These are phyloP conservation scores for Candida albicans DNA, from an alignment of 1,139 yeast genomes.

Conservation along the genomic window DNA sequence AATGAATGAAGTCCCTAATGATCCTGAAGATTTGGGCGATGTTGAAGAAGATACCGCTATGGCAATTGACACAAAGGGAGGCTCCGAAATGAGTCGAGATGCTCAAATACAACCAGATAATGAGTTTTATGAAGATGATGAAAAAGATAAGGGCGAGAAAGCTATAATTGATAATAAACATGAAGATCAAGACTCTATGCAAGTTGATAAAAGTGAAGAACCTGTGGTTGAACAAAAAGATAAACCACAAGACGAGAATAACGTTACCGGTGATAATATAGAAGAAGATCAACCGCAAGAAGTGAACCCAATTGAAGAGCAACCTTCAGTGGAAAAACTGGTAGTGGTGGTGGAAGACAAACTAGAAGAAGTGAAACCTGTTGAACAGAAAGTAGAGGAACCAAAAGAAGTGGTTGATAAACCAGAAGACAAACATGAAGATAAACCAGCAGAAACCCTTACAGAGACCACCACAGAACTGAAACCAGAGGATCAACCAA, in stretches of 20 bases:
- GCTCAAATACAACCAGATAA: conserved; percentile 62
- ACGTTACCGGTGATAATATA: background rate
- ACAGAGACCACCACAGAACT: no score
- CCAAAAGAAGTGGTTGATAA: conserved; percentile 6
- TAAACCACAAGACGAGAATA: conserved; percentile 39
- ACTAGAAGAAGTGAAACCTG: background rate
- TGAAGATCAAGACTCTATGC: no score
- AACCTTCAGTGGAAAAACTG: background rate
- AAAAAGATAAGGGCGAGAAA: conserved; percentile 47
- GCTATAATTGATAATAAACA: conserved; percentile 19
- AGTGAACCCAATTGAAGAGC: conserved; percentile 16
- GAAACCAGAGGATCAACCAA: background rate
- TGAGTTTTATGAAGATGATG: conserved; percentile 68
- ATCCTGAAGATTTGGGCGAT: conserved; percentile 80
- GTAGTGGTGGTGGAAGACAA: conserved; percentile 2
- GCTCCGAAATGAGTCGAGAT: conserved; percentile 83
- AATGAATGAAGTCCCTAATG: conserved; percentile 83
- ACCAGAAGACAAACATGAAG: conserved; percentile 8
- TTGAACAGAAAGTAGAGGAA: conserved; percentile 5
- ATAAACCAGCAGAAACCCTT: conserved; percentile 4
- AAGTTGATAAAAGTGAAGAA: conserved; percentile 47
- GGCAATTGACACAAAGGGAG: conserved; percentile 88
- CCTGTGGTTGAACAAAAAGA: conserved; percentile 71
- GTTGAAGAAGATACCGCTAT: conserved; percentile 66
- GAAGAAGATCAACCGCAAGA: conserved; percentile 67